These are phyloP conservation scores for Onygena corvina DNA, from an alignment of 2,329 filamentous ascomycete species.

Conservation along the genomic window DNA sequence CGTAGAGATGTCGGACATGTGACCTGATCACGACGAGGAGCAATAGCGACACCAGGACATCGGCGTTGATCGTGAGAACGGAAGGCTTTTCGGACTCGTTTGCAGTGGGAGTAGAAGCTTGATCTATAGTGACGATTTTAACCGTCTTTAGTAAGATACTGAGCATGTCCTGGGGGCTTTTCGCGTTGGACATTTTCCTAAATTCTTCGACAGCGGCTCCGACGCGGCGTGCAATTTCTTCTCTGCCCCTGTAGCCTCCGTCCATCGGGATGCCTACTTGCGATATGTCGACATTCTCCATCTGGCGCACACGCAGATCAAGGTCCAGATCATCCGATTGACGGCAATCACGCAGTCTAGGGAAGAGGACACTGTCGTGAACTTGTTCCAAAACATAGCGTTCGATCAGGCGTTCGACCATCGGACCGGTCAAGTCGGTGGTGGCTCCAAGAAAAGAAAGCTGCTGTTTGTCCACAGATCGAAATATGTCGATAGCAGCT, in stretches of 20 bases:
- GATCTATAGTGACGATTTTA: slow-evolving; percentile 60
- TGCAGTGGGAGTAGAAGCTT: slow-evolving; percentile 22
- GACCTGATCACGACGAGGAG: slow-evolving; percentile 87
- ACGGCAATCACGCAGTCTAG: slow-evolving; percentile 64
- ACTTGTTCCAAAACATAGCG: slow-evolving; percentile 88
- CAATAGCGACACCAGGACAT: slow-evolving; percentile 82
- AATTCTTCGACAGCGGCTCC: slow-evolving; percentile 76
- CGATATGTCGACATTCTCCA: slow-evolving; percentile 86
- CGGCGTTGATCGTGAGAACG: slow-evolving; percentile 63
- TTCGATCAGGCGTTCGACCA: slow-evolving; percentile 90
- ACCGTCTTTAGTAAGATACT: slow-evolving; percentile 66
- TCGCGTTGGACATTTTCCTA: slow-evolving; percentile 64
- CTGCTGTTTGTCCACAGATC: slow-evolving; percentile 90
- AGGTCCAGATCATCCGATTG: slow-evolving; percentile 74
- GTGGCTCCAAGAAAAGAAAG: slow-evolving; percentile 82
- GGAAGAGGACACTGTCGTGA: slow-evolving; percentile 72
- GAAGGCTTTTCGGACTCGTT: slow-evolving; percentile 38
- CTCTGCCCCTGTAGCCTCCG: slow-evolving; percentile 63
- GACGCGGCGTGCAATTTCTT: slow-evolving; percentile 65
- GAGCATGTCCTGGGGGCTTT: slow-evolving; percentile 81
- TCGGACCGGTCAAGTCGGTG: slow-evolving; percentile 80
- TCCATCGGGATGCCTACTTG: slow-evolving; percentile 84
- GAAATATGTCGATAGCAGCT: slow-evolving; percentile 87
- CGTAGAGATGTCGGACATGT: slow-evolving; percentile 74
- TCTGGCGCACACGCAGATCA: slow-evolving; percentile 79